Percentiles rank a stretch among this genome's conserved stretches.
These are phyloP conservation scores for Miamiensis avidus DNA, from an alignment of 169 alveolate species.

Conservation along the genomic window DNA sequence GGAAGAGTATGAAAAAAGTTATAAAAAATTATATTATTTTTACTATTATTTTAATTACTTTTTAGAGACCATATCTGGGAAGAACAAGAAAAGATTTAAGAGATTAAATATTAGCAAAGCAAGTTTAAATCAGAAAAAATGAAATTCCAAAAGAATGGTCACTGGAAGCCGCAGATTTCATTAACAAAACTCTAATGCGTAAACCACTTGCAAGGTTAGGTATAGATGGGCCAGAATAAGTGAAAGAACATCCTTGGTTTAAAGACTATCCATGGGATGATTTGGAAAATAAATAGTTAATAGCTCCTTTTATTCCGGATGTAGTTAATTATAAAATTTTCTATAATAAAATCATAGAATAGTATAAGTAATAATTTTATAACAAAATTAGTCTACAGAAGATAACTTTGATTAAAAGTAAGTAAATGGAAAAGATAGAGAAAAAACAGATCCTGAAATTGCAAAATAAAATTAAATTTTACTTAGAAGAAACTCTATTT, in stretches of 20 bases:
- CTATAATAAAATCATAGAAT: not conserved
- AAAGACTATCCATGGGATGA: slow-evolving; percentile 75
- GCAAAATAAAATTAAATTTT: slow-evolving; percentile 23
- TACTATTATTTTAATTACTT: not conserved
- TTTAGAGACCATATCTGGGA: slow-evolving; percentile 85
- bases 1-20: slow-evolving; percentile 49
- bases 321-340: slow-evolving; percentile 9
- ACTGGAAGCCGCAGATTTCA: slow-evolving; percentile 81
- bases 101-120: slow-evolving; percentile 79
- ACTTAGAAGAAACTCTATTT: slow-evolving; percentile 37
- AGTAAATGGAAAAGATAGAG: slow-evolving; percentile 28
- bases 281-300: slow-evolving; percentile 51
- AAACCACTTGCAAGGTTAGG: slow-evolving; percentile 82
- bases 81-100: slow-evolving; percentile 84
- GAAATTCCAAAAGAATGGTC: slow-evolving; percentile 85
- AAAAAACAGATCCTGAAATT: slow-evolving; percentile 32
- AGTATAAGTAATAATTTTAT: not conserved
- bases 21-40: not conserved
- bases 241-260: slow-evolving; percentile 86
- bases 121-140: slow-evolving; percentile 68
- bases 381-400: not conserved
- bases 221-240: slow-evolving; percentile 78
- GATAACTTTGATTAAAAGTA: slow-evolving; percentile 34
- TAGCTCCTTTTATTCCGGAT: slow-evolving; percentile 75
- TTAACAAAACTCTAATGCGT: slow-evolving; percentile 60